A percentile compares a stretch with the other conserved stretches of the same genome.
Conservation (phyloP, 2,329 filamentous ascomycete species). For the Pseudogymnoascus sp. region DNA sequence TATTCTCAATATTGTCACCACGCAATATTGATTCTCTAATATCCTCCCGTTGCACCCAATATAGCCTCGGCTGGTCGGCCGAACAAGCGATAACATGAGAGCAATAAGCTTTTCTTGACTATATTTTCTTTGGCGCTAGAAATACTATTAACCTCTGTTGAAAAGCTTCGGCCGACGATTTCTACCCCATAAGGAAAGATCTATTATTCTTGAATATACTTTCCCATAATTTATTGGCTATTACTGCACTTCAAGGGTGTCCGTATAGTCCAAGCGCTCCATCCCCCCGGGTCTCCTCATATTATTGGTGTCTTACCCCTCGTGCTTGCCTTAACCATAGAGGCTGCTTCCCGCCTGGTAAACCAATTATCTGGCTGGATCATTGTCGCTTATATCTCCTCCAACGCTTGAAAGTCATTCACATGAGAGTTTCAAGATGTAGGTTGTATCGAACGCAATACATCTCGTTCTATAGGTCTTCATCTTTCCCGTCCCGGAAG, state of each 20-base stretch:
- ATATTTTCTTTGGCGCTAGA: background rate
- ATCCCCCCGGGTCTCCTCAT: background rate
- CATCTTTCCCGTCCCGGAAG: slow-evolving; percentile 1
- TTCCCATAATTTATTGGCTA: background rate
- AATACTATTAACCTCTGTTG: background rate
- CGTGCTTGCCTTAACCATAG: background rate
- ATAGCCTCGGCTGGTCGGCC: background rate
- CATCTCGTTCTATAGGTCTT: background rate
- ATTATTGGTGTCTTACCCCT: slow-evolving; percentile 1
- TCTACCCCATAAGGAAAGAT: background rate
- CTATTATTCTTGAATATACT: background rate
- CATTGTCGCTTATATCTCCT: background rate
- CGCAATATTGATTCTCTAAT: background rate
- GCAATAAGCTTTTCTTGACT: background rate
- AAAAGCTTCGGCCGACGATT: background rate
- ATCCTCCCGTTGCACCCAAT: background rate
- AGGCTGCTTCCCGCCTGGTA: background rate
- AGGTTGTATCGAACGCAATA: background rate
- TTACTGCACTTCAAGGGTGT: background rate
- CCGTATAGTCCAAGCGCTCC: background rate
- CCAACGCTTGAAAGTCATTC: background rate
- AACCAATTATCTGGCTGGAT: background rate
- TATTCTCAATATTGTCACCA: background rate
- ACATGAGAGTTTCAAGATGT: background rate
- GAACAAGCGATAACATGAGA: background rate